Conservation (phyloP, 2,329 filamentous ascomycete genomes). For the Pseudogymnoascus sp. region DNA sequence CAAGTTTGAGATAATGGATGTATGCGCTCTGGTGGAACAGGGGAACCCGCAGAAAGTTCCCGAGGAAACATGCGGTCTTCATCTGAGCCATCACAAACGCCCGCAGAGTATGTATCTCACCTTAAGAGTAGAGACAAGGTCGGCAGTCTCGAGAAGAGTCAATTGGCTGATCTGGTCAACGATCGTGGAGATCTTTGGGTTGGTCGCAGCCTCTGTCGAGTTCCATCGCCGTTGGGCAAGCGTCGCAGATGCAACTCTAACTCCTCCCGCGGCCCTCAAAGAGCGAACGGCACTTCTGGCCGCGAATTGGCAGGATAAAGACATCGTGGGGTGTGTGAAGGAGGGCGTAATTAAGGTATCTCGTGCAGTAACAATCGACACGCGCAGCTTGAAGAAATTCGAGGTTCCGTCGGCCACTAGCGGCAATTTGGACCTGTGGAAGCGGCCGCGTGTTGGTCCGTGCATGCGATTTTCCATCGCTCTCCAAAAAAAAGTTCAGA, state of each 20-base stretch:
- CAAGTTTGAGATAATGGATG: not conserved
- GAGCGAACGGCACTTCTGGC: constrained; percentile 57
- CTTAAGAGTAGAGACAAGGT: constrained; percentile 91
- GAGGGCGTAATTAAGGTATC: constrained; percentile 10
- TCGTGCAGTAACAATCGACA: constrained; percentile 2
- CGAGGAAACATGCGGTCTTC: not conserved
- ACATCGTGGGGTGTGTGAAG: constrained; percentile 40
- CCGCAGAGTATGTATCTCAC: constrained; percentile 38
- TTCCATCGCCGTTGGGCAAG: constrained; percentile 62
- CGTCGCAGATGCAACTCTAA: constrained; percentile 38
- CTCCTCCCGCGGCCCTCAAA: constrained; percentile 41
- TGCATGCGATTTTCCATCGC: constrained; percentile 6
- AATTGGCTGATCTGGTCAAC: constrained; percentile 99
- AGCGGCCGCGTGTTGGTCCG: constrained; percentile 3
- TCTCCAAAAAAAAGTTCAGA: constrained; percentile 11
- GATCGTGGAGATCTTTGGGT: constrained; percentile 88
- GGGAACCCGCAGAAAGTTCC: not conserved
- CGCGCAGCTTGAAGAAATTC: constrained; percentile 10
- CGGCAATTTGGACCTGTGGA: constrained; percentile 9
- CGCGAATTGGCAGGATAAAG: constrained; percentile 53
- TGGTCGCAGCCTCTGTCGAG: constrained; percentile 66
- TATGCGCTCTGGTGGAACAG: not conserved
- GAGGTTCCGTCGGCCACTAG: constrained; percentile 9
- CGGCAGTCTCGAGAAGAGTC: constrained; percentile 93
- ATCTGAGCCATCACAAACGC: not conserved